phyloP scores from a whole-genome alignment of 2,329 filamentous ascomycete genomes.

The Beauveria brongniartii region DNA sequence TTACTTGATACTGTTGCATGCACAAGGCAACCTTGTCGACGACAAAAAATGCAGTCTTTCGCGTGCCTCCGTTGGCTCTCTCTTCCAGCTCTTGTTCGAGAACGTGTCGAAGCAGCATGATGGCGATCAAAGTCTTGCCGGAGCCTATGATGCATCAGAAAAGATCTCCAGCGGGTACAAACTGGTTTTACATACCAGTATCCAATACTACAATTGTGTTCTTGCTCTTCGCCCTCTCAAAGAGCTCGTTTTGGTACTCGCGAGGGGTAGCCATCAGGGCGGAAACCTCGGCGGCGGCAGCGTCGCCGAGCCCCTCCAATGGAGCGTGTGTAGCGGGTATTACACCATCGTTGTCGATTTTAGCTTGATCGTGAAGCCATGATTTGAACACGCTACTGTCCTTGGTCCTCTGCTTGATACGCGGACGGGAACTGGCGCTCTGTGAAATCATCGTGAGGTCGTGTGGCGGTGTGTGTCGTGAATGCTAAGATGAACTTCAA shows the following conservation, averaged over 20 bases:
- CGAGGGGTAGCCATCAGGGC: conserved; percentile 52
- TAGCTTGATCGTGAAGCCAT: not conserved
- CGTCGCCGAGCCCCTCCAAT: not conserved
- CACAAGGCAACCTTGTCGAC: conserved; percentile 86
- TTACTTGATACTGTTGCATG: conserved; percentile 78
- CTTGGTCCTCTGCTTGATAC: not conserved
- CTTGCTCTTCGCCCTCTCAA: conserved; percentile 72
- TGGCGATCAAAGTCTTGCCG: conserved; percentile 94
- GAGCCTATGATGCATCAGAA: conserved; percentile 48
- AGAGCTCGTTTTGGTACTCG: conserved; percentile 88
- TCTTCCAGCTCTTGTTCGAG: conserved; percentile 70
- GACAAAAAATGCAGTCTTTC: conserved; percentile 75
- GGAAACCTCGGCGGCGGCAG: not conserved
- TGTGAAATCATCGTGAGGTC: not conserved
- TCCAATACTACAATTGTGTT: conserved; percentile 93
- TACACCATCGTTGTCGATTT: not conserved
- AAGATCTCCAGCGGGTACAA: too few species aligned
- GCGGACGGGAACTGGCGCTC: not conserved
- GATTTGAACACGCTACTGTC: not conserved
- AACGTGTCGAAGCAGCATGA: conserved; percentile 68
- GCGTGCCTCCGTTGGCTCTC: conserved; percentile 49
- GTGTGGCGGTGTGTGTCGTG: not conserved
- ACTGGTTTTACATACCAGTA: conserved; percentile 49
- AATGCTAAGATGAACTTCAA: not conserved
- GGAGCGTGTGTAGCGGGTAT: not conserved